Conservation (phyloP, 2,329 filamentous ascomycete species). For the Dendryphion nanum region DNA sequence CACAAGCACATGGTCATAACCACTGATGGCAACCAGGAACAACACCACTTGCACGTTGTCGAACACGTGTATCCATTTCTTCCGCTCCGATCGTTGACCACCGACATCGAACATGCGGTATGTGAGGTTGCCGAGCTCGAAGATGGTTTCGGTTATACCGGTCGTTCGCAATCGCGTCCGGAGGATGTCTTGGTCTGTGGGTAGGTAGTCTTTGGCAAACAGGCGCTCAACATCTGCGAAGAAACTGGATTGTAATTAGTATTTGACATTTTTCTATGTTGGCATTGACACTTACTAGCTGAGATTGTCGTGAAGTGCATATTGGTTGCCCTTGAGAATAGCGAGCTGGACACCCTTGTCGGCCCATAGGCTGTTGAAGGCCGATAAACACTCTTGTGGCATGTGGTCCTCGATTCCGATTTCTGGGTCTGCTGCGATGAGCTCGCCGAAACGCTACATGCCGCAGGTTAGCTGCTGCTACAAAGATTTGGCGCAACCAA, state of each 20-base stretch:
- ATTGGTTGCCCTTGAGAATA: constrained; percentile 94
- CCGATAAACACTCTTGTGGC: constrained; percentile 72
- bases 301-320: constrained; percentile 92
- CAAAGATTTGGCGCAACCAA: neutral
- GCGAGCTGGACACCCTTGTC: constrained; percentile 81
- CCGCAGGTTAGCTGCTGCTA: constrained; percentile 16
- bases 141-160: constrained; percentile 92
- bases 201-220: constrained; percentile 71
- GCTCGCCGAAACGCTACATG: constrained; percentile 69
- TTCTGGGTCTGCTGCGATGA: constrained; percentile 77
- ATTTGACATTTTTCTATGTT: neutral
- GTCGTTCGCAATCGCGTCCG: constrained; percentile 88
- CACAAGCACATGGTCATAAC: constrained; percentile 93
- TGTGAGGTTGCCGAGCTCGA: constrained; percentile 86
- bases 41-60: constrained; percentile 90
- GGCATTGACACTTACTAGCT: constrained; percentile 66
- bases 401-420: constrained; percentile 79
- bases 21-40: constrained; percentile 92
- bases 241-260: constrained; percentile 66
- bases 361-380: constrained; percentile 80
- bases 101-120: constrained; percentile 98
- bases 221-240: constrained; percentile 67
- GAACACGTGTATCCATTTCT: constrained; percentile 98
- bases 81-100: constrained; percentile 86
- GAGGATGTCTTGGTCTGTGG: constrained; percentile 90